Conservation (phyloP, 2,329 filamentous ascomycete species). For the Colletotrichum gigasporum region DNA sequence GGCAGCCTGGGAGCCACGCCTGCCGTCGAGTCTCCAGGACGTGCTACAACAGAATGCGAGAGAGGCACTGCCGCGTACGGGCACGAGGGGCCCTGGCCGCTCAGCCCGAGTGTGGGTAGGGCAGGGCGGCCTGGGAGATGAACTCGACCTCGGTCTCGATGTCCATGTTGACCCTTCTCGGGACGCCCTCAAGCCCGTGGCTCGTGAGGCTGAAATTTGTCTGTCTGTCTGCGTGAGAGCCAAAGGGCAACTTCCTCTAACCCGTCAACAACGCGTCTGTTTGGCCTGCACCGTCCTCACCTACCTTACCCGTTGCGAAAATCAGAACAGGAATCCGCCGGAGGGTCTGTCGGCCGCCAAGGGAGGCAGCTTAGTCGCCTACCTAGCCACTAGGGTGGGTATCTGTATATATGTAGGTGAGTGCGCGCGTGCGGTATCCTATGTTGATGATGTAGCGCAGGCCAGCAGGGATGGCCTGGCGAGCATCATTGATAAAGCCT, state of each 20-base stretch:
- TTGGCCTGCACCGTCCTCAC: slow-evolving; percentile 14
- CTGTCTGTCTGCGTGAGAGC: background rate
- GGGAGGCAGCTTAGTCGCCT: background rate
- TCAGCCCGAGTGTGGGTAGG: too few relatives aligned
- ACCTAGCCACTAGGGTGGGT: background rate
- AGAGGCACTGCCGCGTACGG: too few relatives aligned
- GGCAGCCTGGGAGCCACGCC: too few relatives aligned
- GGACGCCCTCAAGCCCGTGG: too few relatives aligned
- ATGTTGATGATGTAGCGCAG: background rate
- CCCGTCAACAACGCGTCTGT: background rate
- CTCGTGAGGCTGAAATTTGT: background rate
- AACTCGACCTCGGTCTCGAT: too few relatives aligned
- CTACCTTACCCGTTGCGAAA: slow-evolving; percentile 4
- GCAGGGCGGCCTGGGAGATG: too few relatives aligned
- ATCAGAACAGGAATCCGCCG: background rate
- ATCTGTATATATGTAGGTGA: background rate
- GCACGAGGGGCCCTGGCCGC: too few relatives aligned
- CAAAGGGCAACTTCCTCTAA: background rate
- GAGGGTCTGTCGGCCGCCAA: background rate
- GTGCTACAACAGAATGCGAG: too few relatives aligned
- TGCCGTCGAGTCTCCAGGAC: too few relatives aligned
- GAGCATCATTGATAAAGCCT: background rate
- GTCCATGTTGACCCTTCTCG: too few relatives aligned
- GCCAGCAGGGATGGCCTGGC: slow-evolving; percentile 3
- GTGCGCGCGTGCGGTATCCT: background rate